Evolutionary conservation across 768 basidiomycete species (phyloP).

Genomic region (Tremella yokohamensis): DNA sequence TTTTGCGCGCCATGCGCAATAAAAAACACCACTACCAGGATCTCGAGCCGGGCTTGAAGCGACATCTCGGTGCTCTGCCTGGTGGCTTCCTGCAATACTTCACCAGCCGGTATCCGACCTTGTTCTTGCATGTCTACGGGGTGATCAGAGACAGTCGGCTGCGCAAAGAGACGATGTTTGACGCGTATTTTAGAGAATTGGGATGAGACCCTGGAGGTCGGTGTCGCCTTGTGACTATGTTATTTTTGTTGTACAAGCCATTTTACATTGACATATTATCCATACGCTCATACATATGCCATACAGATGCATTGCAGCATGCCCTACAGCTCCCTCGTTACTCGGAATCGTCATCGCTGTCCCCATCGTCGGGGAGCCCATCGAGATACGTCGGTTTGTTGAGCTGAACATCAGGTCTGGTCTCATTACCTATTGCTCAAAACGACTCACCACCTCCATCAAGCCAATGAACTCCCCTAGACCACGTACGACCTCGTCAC

Average conservation of each 20-base stretch:
- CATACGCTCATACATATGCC: conserved; percentile 3
- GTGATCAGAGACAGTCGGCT: conserved; percentile 72
- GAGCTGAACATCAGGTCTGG: conserved; percentile 22
- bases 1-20: conserved; percentile 87
- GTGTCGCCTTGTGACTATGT: too few relatives aligned
- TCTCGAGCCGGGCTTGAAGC: conserved; percentile 83
- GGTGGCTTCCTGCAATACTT: conserved; percentile 90
- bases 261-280: background rate
- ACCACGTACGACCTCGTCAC: conserved; percentile 39
- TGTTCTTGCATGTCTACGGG: conserved; percentile 88
- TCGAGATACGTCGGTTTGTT: conserved; percentile 37
- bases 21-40: conserved; percentile 99
- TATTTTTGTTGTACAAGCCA: too few relatives aligned
- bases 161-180: conserved; percentile 82
- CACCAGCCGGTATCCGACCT: conserved; percentile 80
- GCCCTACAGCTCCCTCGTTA: background rate
- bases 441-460: conserved; percentile 32
- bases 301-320: background rate
- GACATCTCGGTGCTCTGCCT: conserved; percentile 83
- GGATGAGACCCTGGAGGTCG: conserved; percentile 2
- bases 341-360: conserved; percentile 17
- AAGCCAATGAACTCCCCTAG: conserved; percentile 44
- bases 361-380: conserved; percentile 14
- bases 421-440: background rate
- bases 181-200: conserved; percentile 63